Percentiles rank a stretch among this genome's conserved stretches.
Evolutionary conservation across 2,329 filamentous ascomycete genomes (phyloP).

Genomic region (Kalmusia sp.): DNA sequence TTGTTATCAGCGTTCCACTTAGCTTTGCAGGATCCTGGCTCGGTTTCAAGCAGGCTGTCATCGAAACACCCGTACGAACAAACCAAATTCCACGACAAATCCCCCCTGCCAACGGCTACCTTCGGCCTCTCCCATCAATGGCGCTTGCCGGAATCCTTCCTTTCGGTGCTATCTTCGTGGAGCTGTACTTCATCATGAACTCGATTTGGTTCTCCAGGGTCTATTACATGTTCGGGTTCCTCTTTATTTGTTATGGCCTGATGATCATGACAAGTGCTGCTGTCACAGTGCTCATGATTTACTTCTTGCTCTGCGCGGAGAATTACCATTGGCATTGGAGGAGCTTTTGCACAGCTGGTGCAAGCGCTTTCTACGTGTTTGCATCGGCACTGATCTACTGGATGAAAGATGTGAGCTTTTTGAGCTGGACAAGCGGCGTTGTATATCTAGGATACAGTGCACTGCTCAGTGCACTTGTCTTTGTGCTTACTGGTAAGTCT

Average conservation of each 20-base stretch:
- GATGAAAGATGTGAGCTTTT: conserved; percentile 84
- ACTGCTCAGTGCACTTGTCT: conserved; percentile 88
- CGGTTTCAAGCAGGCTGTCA: conserved; percentile 75
- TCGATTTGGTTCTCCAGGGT: conserved; percentile 98
- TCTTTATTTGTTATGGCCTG: conserved; percentile 95
- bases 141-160: conserved; percentile 90
- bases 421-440: conserved; percentile 83
- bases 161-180: conserved; percentile 96
- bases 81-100: conserved; percentile 99
- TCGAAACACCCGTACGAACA: conserved; percentile 85
- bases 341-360: conserved; percentile 88
- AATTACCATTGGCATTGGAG: conserved; percentile 99
- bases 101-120: conserved; percentile 81
- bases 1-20: conserved; percentile 91
- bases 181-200: conserved; percentile 99
- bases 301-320: conserved; percentile 94
- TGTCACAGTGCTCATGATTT: conserved; percentile 92
- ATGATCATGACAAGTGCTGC: conserved; percentile 96
- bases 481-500: conserved; percentile 85
- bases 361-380: conserved; percentile 91
- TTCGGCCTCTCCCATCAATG: conserved; percentile 87
- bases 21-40: conserved; percentile 92
- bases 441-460: conserved; percentile 93
- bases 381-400: conserved; percentile 90
- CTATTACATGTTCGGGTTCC: conserved; percentile 99